Evolutionary conservation across 257 asterid species (phyloP), one percentile per base, ranked within the genome.

Genomic region (Nicotiana knightiana): DNA sequence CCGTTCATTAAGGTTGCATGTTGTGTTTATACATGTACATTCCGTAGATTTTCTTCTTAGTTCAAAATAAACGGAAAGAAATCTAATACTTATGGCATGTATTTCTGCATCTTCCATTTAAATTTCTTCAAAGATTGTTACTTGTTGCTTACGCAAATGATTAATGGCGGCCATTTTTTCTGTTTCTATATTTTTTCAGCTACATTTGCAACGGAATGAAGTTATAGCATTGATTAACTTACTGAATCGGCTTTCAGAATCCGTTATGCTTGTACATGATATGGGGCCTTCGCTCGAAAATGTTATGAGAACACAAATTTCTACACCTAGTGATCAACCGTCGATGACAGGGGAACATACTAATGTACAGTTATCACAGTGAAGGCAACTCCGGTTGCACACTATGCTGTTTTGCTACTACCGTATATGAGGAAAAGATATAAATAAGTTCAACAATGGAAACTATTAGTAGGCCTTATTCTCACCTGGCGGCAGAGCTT

Each of bases 221-320:
- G 97, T 92, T n/a, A 91, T 92, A 67, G 97, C 94, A 68, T 81
- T 88, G 88, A 66, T 88, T 77, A 91, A 91, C 86, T 88, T 92
- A 81, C 92, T 92, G 64, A 77, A 89, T 59, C 88, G 91, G 67
- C 93, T 92, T 43, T 92, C 93, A 1, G 97, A 89, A 81, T 92
- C 95, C 12, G 59, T 92, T 37, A 89, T 79, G 83, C 46, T 83
- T 35, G 90, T 91, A 51, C 91, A 88, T 39, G 90, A 89, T 68
- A 65, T 88, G 85, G 90, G 87, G 82, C 89, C 90, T 62, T 83
- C 84, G 0, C 84, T 43, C 33, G 88, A 86, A 62, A 83, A 76
- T 30, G 83, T 33, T 4, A 85, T 78, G 2, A 91, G 88, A 46
- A 85, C 83, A 76, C 81, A 81, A 66, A 77, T 84, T 35, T 80